These are phyloP conservation scores for Tulasnella sp. DNA, from an alignment of 768 basidiomycete genomes.

Conservation along the genomic window DNA sequence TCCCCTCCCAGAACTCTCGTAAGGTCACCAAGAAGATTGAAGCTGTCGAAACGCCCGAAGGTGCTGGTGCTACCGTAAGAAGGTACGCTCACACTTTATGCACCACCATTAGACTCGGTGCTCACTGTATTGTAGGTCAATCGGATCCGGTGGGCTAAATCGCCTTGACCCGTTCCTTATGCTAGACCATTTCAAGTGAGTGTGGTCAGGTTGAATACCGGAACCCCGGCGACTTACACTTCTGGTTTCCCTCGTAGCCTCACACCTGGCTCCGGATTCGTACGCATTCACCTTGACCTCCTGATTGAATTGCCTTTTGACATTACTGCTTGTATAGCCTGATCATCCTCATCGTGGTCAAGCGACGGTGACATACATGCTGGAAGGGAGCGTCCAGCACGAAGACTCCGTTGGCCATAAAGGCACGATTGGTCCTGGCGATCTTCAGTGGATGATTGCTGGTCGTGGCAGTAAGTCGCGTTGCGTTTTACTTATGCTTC, in stretches of 20 bases:
- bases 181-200: slow-evolving; percentile 26
- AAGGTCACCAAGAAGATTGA: slow-evolving; percentile 62
- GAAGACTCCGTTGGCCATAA: slow-evolving; percentile 85
- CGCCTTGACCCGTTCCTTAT: slow-evolving; percentile 89
- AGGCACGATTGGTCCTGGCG: slow-evolving; percentile 43
- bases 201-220: too few species aligned
- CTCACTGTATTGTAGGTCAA: slow-evolving; percentile 37
- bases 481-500: neutral
- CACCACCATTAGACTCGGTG: neutral
- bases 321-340: slow-evolving; percentile 28
- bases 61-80: slow-evolving; percentile 74
- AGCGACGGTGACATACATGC: slow-evolving; percentile 80
- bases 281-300: neutral
- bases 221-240: neutral
- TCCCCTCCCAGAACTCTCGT: slow-evolving; percentile 28
- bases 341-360: slow-evolving; percentile 91
- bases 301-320: neutral
- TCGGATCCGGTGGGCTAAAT: slow-evolving; percentile 59
- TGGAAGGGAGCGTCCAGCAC: slow-evolving; percentile 63
- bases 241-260: neutral
- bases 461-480: slow-evolving; percentile 36
- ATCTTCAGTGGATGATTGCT: slow-evolving; percentile 84
- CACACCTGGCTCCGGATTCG: slow-evolving; percentile 38
- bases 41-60: slow-evolving; percentile 65
- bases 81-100: slow-evolving; percentile 27